These are phyloP conservation scores for Tetracentron sinense DNA, from an alignment of 164 flowering plant species.

Conservation along the genomic window DNA sequence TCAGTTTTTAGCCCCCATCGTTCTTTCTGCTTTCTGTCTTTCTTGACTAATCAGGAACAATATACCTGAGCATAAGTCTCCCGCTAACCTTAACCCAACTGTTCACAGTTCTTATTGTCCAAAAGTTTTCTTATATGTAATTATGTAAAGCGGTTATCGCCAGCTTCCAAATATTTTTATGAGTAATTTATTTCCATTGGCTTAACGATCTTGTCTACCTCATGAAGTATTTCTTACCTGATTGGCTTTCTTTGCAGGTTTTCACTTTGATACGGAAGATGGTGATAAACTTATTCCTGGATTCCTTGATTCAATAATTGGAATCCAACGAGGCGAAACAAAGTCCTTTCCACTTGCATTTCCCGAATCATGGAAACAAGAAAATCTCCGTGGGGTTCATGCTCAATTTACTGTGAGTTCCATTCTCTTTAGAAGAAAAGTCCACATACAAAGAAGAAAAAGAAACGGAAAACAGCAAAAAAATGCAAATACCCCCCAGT, in stretches of 20 bases:
- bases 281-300: slow-evolving; percentile 75
- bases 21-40: too few species aligned
- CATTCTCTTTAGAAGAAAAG: background rate
- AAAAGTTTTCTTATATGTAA: background rate
- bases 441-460: background rate
- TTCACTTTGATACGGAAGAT: slow-evolving; percentile 90
- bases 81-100: too few species aligned
- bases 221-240: background rate
- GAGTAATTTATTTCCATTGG: background rate
- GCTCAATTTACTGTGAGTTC: slow-evolving; percentile 82
- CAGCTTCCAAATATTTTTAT: background rate
- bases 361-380: slow-evolving; percentile 90
- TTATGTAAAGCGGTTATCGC: background rate
- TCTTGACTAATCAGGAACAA: too few species aligned
- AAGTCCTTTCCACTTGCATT: slow-evolving; percentile 74
- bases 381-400: slow-evolving; percentile 71
- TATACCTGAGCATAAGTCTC: too few species aligned
- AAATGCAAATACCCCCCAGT: too few species aligned
- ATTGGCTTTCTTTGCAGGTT: slow-evolving; percentile 40
- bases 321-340: slow-evolving; percentile 74
- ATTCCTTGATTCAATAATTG: slow-evolving; percentile 70
- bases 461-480: background rate
- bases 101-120: background rate
- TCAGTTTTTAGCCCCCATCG: background rate
- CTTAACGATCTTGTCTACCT: background rate